Conservation (phyloP, 129 eudicot species). For the Helianthus annuus region DNA sequence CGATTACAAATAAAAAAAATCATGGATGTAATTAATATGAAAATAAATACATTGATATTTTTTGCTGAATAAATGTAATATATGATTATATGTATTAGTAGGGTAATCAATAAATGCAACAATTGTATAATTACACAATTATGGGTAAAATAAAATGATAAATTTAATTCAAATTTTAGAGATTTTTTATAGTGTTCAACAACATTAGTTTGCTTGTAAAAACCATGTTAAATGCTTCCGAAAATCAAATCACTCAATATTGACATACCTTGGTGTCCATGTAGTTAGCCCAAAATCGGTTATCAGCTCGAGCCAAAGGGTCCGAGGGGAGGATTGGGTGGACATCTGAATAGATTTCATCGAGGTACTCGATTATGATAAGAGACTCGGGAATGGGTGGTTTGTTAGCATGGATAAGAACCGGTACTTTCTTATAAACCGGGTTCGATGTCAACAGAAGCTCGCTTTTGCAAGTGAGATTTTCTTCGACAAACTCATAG, state of each 20-base stretch:
- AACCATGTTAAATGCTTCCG: not conserved
- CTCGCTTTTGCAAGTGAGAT: not conserved
- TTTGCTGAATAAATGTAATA: too few species aligned
- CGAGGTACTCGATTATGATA: constrained; percentile 20
- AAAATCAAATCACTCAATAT: not conserved
- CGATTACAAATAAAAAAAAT: too few species aligned
- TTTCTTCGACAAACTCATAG: constrained; percentile 21
- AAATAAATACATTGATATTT: too few species aligned
- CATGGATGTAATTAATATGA: too few species aligned
- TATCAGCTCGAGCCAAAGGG: not conserved
- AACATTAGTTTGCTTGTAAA: too few species aligned
- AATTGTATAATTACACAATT: too few species aligned
- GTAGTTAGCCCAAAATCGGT: constrained; percentile 11
- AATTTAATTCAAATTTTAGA: too few species aligned
- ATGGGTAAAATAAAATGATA: too few species aligned
- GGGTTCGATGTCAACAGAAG: constrained; percentile 22
- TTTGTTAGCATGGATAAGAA: constrained; percentile 16
- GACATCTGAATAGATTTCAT: not conserved
- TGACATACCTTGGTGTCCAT: constrained; percentile 16
- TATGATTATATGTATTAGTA: too few species aligned
- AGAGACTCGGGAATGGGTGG: constrained; percentile 21
- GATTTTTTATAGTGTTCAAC: too few species aligned
- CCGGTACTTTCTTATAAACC: constrained; percentile 21
- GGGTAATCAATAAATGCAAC: too few species aligned
- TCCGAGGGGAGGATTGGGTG: constrained; percentile 19